These are phyloP conservation scores for Globisporangium megalacanthum DNA, from an alignment of 352 stramenopile species.

Conservation along the genomic window DNA sequence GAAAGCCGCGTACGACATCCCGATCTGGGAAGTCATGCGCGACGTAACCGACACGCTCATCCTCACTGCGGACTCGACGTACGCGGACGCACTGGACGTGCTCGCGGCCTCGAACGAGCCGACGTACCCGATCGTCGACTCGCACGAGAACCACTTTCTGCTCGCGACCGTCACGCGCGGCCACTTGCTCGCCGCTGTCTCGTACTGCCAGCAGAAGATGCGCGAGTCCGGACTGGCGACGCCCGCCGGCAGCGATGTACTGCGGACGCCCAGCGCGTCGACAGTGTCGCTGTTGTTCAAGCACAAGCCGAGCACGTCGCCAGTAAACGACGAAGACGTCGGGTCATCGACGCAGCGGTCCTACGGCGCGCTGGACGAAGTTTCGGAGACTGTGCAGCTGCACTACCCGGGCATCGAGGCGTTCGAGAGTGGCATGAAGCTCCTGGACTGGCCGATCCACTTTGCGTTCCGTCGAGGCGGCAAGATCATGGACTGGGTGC, in stretches of 20 bases:
- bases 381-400: constrained; percentile 6
- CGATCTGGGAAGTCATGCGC: constrained; percentile 81
- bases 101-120: constrained; percentile 46
- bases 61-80: constrained; percentile 67
- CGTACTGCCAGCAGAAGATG: constrained; percentile 45
- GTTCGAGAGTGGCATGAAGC: constrained; percentile 15
- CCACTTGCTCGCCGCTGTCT: constrained; percentile 42
- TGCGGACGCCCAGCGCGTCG: constrained; percentile 8
- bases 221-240: constrained; percentile 4
- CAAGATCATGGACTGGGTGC: constrained; percentile 67
- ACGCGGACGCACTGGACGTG: constrained; percentile 45
- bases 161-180: constrained; percentile 64
- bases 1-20: constrained; percentile 80
- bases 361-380: constrained; percentile 1
- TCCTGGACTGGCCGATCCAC: constrained; percentile 55
- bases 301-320: constrained; percentile 4
- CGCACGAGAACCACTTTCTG: constrained; percentile 47
- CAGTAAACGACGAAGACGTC: not conserved
- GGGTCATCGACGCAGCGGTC: constrained; percentile 9
- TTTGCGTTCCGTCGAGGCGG: constrained; percentile 68
- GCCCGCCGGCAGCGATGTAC: not conserved
- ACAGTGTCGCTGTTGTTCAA: constrained; percentile 28
- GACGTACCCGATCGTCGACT: constrained; percentile 77
- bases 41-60: constrained; percentile 62
- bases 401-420: constrained; percentile 7